Evolutionary conservation across 805 yeast species (phyloP), one percentile per base, ranked within the genome.

Genomic region (Starmerella bombi): DNA sequence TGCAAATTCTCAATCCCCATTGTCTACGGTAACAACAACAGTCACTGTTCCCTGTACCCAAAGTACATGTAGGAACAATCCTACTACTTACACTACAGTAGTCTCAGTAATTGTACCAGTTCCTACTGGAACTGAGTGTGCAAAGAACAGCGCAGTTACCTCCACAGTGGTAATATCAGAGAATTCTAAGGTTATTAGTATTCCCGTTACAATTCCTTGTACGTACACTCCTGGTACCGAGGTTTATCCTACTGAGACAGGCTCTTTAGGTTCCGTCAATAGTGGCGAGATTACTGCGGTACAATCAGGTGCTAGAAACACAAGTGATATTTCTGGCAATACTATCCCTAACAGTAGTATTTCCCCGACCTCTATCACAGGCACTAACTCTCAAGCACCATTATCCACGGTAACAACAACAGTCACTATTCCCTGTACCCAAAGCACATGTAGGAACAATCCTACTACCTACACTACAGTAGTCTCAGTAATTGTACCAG

Each of bases 31-130:
- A 16, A 31, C 43, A 6, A 35, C 42, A 2, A 9, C 22, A 2
- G 37, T 38, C 16, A 38, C 43, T n/a, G 28, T 42, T 14, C 39
- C 39, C 5, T 42, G 45, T 34, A 42, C 45, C 3, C 42, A 42
- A 10, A 34, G 10, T 14, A 20, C 27, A 17, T 42, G 45, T 20
- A 31, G 23, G 14, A 9, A 14, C 6, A 10, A 34, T n/a, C 12
- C 23, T 8, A 10, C 38, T n/a, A 9, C 23, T 8, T 27, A 28
- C 40, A 35, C 40, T n/a, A 39, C 46, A 3, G 23, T 20, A 3
- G 20, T 42, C 4, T 17, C 43, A 3, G 14, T 42, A 7, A 19
- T 5, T 3, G 34, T 42, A 3, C 46, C 43, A 8, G 32, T 41
- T 3, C 21, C 39, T 5, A 33, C 41, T 15, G 19, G 18, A 3